Conservation (phyloP, 2,329 filamentous ascomycete species). For the Microdochium paspali region DNA sequence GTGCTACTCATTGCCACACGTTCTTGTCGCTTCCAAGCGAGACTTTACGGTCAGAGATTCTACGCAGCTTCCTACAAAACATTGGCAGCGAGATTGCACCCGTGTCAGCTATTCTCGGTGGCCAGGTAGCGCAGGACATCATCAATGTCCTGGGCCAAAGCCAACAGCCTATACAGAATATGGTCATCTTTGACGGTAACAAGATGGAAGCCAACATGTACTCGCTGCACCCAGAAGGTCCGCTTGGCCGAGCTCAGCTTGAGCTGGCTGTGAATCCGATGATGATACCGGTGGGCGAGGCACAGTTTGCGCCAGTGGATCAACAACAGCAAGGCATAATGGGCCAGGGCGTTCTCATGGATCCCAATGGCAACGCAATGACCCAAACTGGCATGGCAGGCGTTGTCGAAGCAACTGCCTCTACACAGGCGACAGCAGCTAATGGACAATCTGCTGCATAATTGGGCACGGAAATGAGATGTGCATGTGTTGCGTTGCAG, state of each 20-base stretch:
- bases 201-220: slow-evolving; percentile 71
- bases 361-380: background rate
- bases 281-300: slow-evolving; percentile 2
- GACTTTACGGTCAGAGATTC: slow-evolving; percentile 59
- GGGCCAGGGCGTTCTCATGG: background rate
- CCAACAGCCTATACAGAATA: slow-evolving; percentile 93
- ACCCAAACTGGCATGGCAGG: background rate
- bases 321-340: background rate
- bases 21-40: slow-evolving; percentile 61
- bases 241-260: slow-evolving; percentile 39
- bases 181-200: slow-evolving; percentile 84
- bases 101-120: slow-evolving; percentile 81
- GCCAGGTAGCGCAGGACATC: slow-evolving; percentile 86
- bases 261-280: slow-evolving; percentile 10
- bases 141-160: slow-evolving; percentile 89
- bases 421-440: background rate
- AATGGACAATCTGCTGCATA: background rate
- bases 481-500: no score
- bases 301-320: background rate
- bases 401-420: background rate
- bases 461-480: background rate
- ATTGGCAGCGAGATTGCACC: slow-evolving; percentile 77
- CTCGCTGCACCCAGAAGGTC: slow-evolving; percentile 63
- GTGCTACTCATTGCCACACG: slow-evolving; percentile 70
- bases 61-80: slow-evolving; percentile 81